These are phyloP conservation scores for Saccharomycopsis vini DNA, from an alignment of 805 yeast species.

Conservation along the genomic window DNA sequence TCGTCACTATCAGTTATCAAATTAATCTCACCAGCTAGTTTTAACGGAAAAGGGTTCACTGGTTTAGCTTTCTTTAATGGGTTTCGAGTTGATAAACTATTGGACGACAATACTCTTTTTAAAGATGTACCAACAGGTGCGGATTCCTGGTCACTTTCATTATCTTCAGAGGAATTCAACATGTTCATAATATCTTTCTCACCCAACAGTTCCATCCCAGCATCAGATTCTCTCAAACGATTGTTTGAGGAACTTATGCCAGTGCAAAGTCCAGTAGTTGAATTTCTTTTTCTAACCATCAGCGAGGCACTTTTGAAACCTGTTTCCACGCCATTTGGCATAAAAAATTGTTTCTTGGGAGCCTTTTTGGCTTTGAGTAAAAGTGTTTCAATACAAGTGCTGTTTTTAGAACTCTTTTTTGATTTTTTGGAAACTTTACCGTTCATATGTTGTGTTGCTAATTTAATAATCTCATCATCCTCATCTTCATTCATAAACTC, in stretches of 20 bases:
- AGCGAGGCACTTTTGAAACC: constrained; percentile 51
- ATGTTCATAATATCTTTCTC: constrained; percentile 1
- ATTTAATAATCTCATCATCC: constrained; percentile 56
- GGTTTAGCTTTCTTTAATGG: too few species aligned
- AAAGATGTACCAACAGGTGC: neutral
- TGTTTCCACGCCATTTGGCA: constrained; percentile 65
- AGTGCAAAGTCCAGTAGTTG: neutral
- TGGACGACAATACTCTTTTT: too few species aligned
- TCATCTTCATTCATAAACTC: constrained; percentile 52
- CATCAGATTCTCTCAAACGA: neutral
- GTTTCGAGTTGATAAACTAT: too few species aligned
- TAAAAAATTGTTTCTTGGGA: constrained; percentile 42
- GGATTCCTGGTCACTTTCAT: neutral
- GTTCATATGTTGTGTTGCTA: constrained; percentile 59
- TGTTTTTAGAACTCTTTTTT: constrained; percentile 19
- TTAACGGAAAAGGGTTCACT: too few species aligned
- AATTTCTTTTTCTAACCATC: constrained; percentile 31
- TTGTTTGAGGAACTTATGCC: too few species aligned
- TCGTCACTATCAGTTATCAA: too few species aligned
- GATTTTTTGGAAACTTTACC: constrained; percentile 25
- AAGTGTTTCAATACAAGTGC: constrained; percentile 13
- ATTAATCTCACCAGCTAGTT: too few species aligned
- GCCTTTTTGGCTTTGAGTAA: constrained; percentile 1
- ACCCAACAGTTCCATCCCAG: neutral
- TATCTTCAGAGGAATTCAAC: neutral